Base-by-base conservation (phyloP, 257 asterid genomes). In the Scutellaria baicalensis region DNA sequence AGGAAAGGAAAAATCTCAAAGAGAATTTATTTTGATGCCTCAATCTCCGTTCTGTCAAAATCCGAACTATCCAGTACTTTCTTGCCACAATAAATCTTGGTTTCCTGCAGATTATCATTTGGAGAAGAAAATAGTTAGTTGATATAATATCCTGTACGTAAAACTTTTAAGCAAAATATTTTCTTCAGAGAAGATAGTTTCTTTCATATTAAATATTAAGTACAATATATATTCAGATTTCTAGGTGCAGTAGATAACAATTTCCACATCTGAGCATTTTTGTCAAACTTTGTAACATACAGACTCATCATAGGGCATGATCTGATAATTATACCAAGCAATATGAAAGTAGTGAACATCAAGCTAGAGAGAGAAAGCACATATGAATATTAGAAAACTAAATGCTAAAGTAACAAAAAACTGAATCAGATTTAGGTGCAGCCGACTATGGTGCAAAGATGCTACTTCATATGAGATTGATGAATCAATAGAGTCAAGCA, bases 21-120 rank as follows among this genome's bases (percentile, higher is more conserved):
- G 42, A 47, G 54, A 65, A 42, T 47, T 14, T 49, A 45, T 66
- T 52, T 45, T 33, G 63, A 59, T 67, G 68, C 65, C 54, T 73
- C 75, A 42, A 71, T 73, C 72, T 65, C 72, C 68, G 44, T 43
- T 43, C 31, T 48, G 42, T 58, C 75, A 69, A 74, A 75, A 59
- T 45, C 70, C 51, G 73, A 63, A 62, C 71, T 59, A 57, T 69
- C 63, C 40, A 42, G 60, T 60, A 63, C 73, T 68, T 69, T 62
- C 70, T 79, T 79, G 6, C 58, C 70, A 11, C 47, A 74, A 69
- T 33, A 33, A 49, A 74, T 52, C 65, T 74, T 49, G 33, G 48
- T 52, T 17, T 64, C 56, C 87, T 68, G 76, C 71, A 71, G 64
- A 71, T 65, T 11, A 63, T 64, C 21, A 82, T 68, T 66, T 45